Evolutionary conservation across 2,329 filamentous ascomycete species (phyloP), one percentile per base, ranked within the genome.

Genomic region (Xenoacremonium recifei): DNA sequence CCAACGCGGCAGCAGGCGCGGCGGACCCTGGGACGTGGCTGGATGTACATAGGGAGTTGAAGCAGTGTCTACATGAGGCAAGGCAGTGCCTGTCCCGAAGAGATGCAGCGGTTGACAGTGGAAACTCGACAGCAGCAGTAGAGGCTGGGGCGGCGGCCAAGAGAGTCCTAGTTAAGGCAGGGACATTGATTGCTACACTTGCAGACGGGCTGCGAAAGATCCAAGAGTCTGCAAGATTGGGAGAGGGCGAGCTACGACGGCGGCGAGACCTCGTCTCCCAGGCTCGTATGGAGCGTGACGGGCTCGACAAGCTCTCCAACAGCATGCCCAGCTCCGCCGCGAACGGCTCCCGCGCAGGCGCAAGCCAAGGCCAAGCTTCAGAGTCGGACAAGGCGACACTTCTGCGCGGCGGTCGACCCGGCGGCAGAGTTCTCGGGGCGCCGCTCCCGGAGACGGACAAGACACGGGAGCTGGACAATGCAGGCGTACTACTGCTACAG

Each of bases 121-220:
- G 65, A 23, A 67, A 68, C 49, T 70, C 65, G 29, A 65, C 69
- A 1, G 66, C 64, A 0, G 73, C 72, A 4, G 65, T 73, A 33
- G 84, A 89, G 59, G 83, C 85, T 0, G 81, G 82, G 1, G 80
- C 84, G 0, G 82, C 82, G n/a, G 87, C 88, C 12, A 91, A 90
- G 71, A 80, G 78, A 50, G 81, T 79, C 27, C 72, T 93, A 9
- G 75, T 91, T 21, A 81, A 83, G 53, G 84, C 84, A 0, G 82
- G 79, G 1, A 78, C 79, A 1, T 62, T 89, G 40, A 68, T 91
- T 4, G 71, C 70, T 2, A 78, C 76, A 37, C 70, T 92, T 21
- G 79, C 84, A 5, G 79, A 87, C 25, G 87, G 85, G 0, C 62
- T 92, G 45, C 71, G 70, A 45, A 65, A 67, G 21, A 75, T 85